phyloP scores from a whole-genome alignment of 2,329 filamentous ascomycete species.

The Diaporthe aspalathi region DNA sequence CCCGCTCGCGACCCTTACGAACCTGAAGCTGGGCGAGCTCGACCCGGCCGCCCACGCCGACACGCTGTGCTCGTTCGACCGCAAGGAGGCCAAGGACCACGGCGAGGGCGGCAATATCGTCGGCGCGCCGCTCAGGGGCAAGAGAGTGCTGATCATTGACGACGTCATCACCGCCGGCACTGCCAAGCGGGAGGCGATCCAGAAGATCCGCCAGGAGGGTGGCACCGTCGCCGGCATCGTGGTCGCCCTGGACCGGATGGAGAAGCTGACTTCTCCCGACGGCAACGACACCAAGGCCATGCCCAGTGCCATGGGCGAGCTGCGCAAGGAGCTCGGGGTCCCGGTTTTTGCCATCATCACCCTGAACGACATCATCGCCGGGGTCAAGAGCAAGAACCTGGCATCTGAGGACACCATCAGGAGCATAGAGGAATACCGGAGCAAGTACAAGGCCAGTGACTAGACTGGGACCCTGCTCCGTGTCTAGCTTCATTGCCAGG shows the following conservation, averaged over 20 bases:
- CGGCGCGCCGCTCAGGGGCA: conserved; percentile 84
- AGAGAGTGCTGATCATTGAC: conserved; percentile 90
- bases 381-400: conserved; percentile 70
- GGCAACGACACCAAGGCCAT: conserved; percentile 76
- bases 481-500: conserved; percentile 33
- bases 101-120: conserved; percentile 96
- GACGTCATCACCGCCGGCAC: conserved; percentile 97
- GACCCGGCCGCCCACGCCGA: conserved; percentile 73
- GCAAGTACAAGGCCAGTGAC: conserved; percentile 71
- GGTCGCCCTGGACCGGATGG: conserved; percentile 87
- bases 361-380: conserved; percentile 83
- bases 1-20: conserved; percentile 82
- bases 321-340: conserved; percentile 84
- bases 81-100: conserved; percentile 96
- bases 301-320: conserved; percentile 86
- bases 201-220: conserved; percentile 87
- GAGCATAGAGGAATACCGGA: conserved; percentile 79
- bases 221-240: conserved; percentile 88
- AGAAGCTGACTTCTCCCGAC: conserved; percentile 77
- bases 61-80: conserved; percentile 89
- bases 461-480: conserved; percentile 44
- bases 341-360: conserved; percentile 87
- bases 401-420: conserved; percentile 72
- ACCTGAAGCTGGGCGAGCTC: conserved; percentile 79
- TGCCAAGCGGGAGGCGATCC: conserved; percentile 91